Conservation (phyloP, 2,329 filamentous ascomycete species). For the Cordyceps tenuipes region DNA sequence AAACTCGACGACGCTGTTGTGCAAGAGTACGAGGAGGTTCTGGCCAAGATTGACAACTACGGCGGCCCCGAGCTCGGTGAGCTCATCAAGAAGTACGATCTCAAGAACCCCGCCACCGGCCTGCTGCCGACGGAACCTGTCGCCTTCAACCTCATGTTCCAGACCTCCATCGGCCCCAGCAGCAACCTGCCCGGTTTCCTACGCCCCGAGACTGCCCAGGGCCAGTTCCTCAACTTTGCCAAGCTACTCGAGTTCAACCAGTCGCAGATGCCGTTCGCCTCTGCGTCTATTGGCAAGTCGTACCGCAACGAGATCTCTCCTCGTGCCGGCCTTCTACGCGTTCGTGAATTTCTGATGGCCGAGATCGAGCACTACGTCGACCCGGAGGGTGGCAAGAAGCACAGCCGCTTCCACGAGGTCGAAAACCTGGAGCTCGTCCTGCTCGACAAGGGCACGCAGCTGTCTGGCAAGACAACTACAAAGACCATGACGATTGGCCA, state of each 20-base stretch:
- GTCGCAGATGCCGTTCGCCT: constrained; percentile 91
- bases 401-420: constrained; percentile 78
- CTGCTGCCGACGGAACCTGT: constrained; percentile 72
- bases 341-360: constrained; percentile 97
- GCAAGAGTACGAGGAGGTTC: constrained; percentile 80
- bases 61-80: constrained; percentile 76
- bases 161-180: constrained; percentile 88
- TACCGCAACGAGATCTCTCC: constrained; percentile 98
- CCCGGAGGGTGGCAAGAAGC: constrained; percentile 89
- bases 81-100: constrained; percentile 84
- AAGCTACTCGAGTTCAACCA: constrained; percentile 97
- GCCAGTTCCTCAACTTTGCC: constrained; percentile 94
- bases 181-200: constrained; percentile 79
- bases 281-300: constrained; percentile 93
- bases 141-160: constrained; percentile 98
- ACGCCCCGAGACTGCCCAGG: constrained; percentile 92
- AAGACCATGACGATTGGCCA: constrained; percentile 71
- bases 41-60: constrained; percentile 95
- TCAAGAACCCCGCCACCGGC: constrained; percentile 78
- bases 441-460: constrained; percentile 76
- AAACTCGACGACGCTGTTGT: constrained; percentile 82
- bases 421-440: constrained; percentile 76
- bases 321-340: constrained; percentile 79
- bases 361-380: constrained; percentile 99
- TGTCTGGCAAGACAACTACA: constrained; percentile 72